Evolutionary conservation across 768 basidiomycete species (phyloP).

Genomic region (Gyrodon lividus): DNA sequence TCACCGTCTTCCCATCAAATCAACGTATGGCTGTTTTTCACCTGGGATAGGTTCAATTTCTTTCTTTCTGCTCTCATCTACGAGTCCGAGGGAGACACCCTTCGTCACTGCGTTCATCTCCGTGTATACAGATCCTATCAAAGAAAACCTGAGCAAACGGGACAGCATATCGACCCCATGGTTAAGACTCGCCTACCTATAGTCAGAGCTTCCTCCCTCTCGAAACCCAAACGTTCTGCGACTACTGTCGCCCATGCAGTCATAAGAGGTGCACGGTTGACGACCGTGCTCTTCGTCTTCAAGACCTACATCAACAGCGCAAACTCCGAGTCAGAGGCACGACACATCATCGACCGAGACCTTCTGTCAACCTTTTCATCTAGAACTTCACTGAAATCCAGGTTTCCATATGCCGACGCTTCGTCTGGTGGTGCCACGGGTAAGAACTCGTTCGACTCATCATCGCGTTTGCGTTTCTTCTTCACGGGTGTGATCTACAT

Average conservation of each 20-base stretch:
- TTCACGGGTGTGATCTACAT: slow-evolving; percentile 45
- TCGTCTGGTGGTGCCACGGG: slow-evolving; percentile 53
- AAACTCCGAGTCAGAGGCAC: slow-evolving; percentile 4
- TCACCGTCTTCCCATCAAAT: slow-evolving; percentile 77
- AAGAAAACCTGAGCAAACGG: background rate
- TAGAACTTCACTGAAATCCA: slow-evolving; percentile 71
- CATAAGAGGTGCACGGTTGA: slow-evolving; percentile 94
- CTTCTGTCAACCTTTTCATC: slow-evolving; percentile 61
- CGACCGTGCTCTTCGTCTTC: slow-evolving; percentile 55
- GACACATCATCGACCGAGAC: background rate
- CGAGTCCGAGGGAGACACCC: slow-evolving; percentile 80
- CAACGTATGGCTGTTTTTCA: slow-evolving; percentile 79
- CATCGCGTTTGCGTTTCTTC: slow-evolving; percentile 46
- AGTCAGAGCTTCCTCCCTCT: slow-evolving; percentile 85
- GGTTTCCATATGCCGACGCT: slow-evolving; percentile 46
- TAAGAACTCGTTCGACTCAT: slow-evolving; percentile 57
- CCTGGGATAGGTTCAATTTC: slow-evolving; percentile 52
- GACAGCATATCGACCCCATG: background rate
- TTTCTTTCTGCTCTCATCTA: slow-evolving; percentile 51
- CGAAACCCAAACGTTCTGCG: slow-evolving; percentile 83
- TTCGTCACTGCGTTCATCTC: slow-evolving; percentile 89
- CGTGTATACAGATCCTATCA: slow-evolving; percentile 84
- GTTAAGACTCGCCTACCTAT: slow-evolving; percentile 56
- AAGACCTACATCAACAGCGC: slow-evolving; percentile 54
- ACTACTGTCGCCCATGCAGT: slow-evolving; percentile 90